Evolutionary conservation across 2,329 filamentous ascomycete genomes (phyloP), one percentile per base, ranked within the genome.

Genomic region (Penicillium glabrum): DNA sequence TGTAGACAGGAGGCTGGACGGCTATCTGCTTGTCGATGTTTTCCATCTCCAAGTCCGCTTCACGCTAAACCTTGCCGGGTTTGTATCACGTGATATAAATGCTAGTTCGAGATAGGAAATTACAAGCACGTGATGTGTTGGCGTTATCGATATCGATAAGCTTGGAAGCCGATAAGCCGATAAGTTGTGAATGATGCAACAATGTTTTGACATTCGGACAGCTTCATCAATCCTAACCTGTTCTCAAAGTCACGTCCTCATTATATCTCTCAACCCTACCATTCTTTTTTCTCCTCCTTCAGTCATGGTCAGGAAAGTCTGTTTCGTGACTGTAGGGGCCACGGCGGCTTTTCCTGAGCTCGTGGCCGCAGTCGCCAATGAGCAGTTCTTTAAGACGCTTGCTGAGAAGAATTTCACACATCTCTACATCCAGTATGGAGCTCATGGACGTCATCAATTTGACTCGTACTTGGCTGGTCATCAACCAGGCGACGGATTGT

Each of bases 251-350:
- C 8, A 9, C 35, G n/a, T 5, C 3, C n/a, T 39, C 8, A 19
- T 39, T 19, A n/a, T 1, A 5, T 19, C 1, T 4, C 35, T 19
- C n/a, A 5, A 6, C 1, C n/a, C 7, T 37, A 37, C 35, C 35
- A 1, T 0, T n/a, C n/a, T 39, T 19, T 10, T 1, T 10, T 19
- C 4, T 10, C 3, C 8, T 19, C 8, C 11, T 44, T 3, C 35
- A 16, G 24, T 13, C 49, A 52, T 52, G 13, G 31, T 16, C 13
- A 69, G 62, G 48, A 80, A 79, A 61, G 46, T 76, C 52, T 95
- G 90, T 71, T 90, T 99, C 63, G 88, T 97, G 54, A 98, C 95
- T 0, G 89, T 96, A 29, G 95, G 95, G 55, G 93, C 95, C 6
- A 99, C 93, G 0, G 92, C 93, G 16, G 85, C 89, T 21, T 99